These are phyloP conservation scores for Priceomyces castillae DNA, from an alignment of 805 yeast species.

Conservation along the genomic window DNA sequence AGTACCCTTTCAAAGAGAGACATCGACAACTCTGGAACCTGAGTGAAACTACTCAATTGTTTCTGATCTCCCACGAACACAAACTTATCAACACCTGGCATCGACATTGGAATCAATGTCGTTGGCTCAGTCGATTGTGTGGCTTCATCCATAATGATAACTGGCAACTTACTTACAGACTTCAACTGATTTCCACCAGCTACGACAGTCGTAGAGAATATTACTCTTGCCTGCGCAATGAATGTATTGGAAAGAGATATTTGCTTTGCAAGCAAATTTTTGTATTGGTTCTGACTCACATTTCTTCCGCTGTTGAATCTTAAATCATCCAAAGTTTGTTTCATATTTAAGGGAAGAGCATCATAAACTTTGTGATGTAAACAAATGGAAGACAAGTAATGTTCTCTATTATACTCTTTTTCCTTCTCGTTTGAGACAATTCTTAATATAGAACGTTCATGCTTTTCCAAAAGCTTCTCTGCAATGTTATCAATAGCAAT, in stretches of 20 bases:
- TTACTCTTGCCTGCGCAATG: constrained; percentile 64
- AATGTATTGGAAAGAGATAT: constrained; percentile 47
- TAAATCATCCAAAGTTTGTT: constrained; percentile 43
- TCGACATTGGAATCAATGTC: constrained; percentile 66
- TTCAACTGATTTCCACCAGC: constrained; percentile 68
- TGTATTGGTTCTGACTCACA: constrained; percentile 46
- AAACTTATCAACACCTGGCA: constrained; percentile 64
- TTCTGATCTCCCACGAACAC: constrained; percentile 76
- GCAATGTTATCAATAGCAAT: constrained; percentile 77
- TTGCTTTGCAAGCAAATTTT: constrained; percentile 45
- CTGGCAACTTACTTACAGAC: constrained; percentile 53
- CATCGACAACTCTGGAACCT: constrained; percentile 62
- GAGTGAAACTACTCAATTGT: constrained; percentile 69
- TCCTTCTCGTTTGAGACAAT: constrained; percentile 61
- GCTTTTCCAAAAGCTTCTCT: constrained; percentile 55
- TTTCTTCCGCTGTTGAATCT: constrained; percentile 37
- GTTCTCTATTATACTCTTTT: constrained; percentile 54
- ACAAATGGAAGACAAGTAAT: constrained; percentile 58
- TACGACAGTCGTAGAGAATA: constrained; percentile 69
- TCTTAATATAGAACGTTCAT: constrained; percentile 52
- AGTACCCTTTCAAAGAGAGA: constrained; percentile 69
- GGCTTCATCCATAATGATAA: constrained; percentile 76
- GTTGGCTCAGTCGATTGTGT: constrained; percentile 76
- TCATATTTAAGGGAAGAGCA: constrained; percentile 44
- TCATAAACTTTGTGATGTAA: constrained; percentile 58